Evolutionary conservation across 129 eudicot species (phyloP), one percentile per base, ranked within the genome.

Genomic region (Helichrysum umbraculigerum): DNA sequence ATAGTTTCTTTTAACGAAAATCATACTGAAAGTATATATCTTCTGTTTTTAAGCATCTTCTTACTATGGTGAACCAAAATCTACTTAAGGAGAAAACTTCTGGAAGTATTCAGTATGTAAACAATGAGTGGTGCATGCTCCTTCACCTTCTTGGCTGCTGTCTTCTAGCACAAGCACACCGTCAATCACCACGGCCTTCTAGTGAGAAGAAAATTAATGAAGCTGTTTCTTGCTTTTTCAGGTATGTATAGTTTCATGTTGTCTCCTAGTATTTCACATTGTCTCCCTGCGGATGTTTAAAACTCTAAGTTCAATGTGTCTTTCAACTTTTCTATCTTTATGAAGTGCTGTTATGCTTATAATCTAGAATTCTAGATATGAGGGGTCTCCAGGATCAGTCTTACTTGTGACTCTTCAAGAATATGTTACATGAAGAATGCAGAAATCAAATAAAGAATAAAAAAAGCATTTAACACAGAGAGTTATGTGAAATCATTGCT

Each of bases 81-180:
- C 76, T 85, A 63, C 93, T 87, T 56, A 87, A 91, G 85, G 97
- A 91, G 85, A 94, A 86, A 84, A 73, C 58, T n/a, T 94, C 86
- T 67, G 84, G 73, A 66, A 85, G 94, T 79, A 84, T 94, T 83
- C 97, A 94, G 77, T 86, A 78, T 73, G 81, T 34, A 60, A 88
- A 86, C 73, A 90, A 87, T 29, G 85, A 86, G 67, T 91, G 91
- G 86, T 72, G 89, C 75, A 78, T 74, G 28, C 87, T 85, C 12
- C 88, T 87, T 80, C 99, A 94, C 85, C 96, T 94, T 79, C 88
- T 89, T 71, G 99, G 99, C 70, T 94, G 97, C 73, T 94, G 96
- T 84, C 87, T 87, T 76, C 89, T 94, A 76, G 87, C 90, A 30
- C 97, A 94, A 86, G 86, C 96, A 56, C 97, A 88, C 74, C 83